phyloP scores from a whole-genome alignment of 1,284 basidiomycete species.

The Sporisorium exsertum region DNA sequence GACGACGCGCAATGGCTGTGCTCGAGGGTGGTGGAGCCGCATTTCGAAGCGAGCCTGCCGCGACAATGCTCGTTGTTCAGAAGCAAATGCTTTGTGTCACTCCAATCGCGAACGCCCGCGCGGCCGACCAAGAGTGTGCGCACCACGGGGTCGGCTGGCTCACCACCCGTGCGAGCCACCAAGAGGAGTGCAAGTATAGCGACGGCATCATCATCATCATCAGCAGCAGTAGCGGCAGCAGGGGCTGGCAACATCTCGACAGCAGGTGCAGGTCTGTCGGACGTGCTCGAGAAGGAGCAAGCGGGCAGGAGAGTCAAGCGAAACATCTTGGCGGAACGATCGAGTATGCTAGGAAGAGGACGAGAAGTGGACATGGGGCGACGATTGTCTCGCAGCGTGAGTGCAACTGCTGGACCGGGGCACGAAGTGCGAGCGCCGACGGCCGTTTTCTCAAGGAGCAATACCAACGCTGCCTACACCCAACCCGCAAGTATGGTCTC shows the following conservation, averaged over 20 bases:
- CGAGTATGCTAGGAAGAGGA: constrained; percentile 30
- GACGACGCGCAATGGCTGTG: constrained; percentile 67
- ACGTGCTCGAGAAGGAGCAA: constrained; percentile 45
- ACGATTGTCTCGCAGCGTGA: constrained; percentile 44
- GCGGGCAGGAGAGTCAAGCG: constrained; percentile 32
- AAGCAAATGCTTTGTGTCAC: constrained; percentile 61
- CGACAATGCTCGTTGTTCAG: constrained; percentile 57
- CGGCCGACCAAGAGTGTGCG: constrained; percentile 19
- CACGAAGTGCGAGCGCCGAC: constrained; percentile 22
- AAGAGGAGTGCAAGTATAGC: constrained; percentile 18
- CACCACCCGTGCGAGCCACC: constrained; percentile 19
- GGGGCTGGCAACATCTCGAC: background rate
- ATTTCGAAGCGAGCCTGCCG: constrained; percentile 46
- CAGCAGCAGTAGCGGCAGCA: background rate
- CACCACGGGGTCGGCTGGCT: constrained; percentile 12
- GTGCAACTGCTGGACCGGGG: constrained; percentile 16
- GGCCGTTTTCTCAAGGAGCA: constrained; percentile 37
- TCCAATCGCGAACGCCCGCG: constrained; percentile 41
- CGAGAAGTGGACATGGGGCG: constrained; percentile 49
- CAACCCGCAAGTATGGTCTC: background rate
- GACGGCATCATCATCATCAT: background rate
- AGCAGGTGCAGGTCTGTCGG: constrained; percentile 18
- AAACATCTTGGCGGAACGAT: constrained; percentile 22
- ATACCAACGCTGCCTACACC: constrained; percentile 5
- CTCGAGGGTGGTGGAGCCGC: constrained; percentile 57